phyloP scores from a whole-genome alignment of 1,284 basidiomycete genomes.

The Pyrrhoderma noxium region DNA sequence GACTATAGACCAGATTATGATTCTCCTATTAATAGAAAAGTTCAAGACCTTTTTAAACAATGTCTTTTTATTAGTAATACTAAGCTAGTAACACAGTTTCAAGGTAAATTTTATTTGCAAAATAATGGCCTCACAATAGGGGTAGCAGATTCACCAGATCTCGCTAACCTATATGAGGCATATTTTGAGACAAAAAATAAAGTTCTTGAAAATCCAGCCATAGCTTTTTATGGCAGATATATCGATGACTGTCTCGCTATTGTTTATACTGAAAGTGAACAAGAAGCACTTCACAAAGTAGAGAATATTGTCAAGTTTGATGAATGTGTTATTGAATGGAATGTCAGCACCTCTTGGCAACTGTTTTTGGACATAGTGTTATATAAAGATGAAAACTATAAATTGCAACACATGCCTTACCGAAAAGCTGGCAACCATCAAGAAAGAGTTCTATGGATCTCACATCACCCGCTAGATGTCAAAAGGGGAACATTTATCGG shows the following conservation, averaged over 20 bases:
- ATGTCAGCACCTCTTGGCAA: constrained; percentile 18
- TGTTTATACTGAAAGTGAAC: constrained; percentile 24
- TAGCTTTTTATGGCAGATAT: constrained; percentile 32
- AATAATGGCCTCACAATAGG: constrained; percentile 31
- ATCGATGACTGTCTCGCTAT: constrained; percentile 32
- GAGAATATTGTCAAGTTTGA: constrained; percentile 21
- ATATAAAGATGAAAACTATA: constrained; percentile 20
- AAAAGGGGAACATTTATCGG: constrained; percentile 32
- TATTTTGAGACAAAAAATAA: constrained; percentile 22
- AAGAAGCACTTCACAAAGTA: constrained; percentile 21
- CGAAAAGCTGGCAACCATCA: constrained; percentile 27
- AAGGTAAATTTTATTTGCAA: constrained; percentile 22
- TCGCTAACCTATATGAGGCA: constrained; percentile 30
- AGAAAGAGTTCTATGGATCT: constrained; percentile 33
- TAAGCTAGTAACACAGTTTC: constrained; percentile 22
- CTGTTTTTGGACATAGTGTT: constrained; percentile 30
- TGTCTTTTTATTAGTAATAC: constrained; percentile 19
- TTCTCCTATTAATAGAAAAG: not conserved
- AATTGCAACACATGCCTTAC: constrained; percentile 26
- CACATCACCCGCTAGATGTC: constrained; percentile 30
- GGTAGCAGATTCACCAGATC: constrained; percentile 26
- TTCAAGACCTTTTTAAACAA: constrained; percentile 16
- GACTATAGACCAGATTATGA: too few species aligned
- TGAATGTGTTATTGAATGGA: constrained; percentile 29
- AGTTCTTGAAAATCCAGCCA: constrained; percentile 20